These are phyloP conservation scores for Coniosporium tulheliwenetii DNA, from an alignment of 2,329 filamentous ascomycete species.

Conservation along the genomic window DNA sequence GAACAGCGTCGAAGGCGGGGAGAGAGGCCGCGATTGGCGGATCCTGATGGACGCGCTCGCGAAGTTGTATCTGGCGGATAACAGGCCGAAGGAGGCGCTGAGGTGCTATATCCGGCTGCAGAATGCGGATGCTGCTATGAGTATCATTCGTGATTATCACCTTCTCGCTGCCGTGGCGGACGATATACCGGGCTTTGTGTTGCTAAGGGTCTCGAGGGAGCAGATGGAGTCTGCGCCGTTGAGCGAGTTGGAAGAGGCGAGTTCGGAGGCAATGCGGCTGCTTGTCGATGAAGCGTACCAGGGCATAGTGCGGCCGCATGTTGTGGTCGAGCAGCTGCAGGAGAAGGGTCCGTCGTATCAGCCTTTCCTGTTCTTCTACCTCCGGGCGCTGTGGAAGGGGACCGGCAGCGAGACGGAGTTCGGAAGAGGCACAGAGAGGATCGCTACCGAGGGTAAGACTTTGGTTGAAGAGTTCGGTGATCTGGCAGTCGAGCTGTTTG, in stretches of 20 bases:
- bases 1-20: constrained; percentile 59
- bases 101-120: constrained; percentile 81
- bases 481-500: constrained; percentile 72
- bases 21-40: constrained; percentile 67
- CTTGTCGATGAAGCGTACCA: constrained; percentile 85
- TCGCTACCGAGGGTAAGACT: constrained; percentile 42
- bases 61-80: constrained; percentile 67
- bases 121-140: constrained; percentile 80
- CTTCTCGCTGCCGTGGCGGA: constrained; percentile 80
- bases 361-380: constrained; percentile 82
- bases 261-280: constrained; percentile 67
- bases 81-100: constrained; percentile 69
- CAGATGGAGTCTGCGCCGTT: constrained; percentile 49
- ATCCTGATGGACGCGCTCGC: constrained; percentile 79
- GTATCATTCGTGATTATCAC: constrained; percentile 72
- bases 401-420: constrained; percentile 36
- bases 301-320: constrained; percentile 63
- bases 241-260: constrained; percentile 61
- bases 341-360: constrained; percentile 41
- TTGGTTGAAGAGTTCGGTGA: constrained; percentile 81
- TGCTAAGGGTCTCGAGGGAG: constrained; percentile 65
- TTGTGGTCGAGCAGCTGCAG: constrained; percentile 66
- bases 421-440: constrained; percentile 9
- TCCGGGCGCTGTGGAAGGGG: constrained; percentile 72
- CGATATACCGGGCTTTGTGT: constrained; percentile 78